phyloP scores from a whole-genome alignment of 208 protist genomes.

The Leishmania mexicana region DNA sequence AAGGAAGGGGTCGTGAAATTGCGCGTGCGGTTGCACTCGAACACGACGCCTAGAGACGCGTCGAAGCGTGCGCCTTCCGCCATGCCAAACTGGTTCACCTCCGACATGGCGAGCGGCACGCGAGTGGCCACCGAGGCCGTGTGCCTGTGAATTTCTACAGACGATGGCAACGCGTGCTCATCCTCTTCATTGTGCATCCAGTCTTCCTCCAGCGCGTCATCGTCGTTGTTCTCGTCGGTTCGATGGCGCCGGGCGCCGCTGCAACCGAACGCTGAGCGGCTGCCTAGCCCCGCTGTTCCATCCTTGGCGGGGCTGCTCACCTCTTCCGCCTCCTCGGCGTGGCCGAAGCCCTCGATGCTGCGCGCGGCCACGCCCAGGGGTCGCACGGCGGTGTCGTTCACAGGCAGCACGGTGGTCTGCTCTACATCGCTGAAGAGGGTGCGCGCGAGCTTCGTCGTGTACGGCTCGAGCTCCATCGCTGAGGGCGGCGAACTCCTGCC shows the following conservation, averaged over 20 bases:
- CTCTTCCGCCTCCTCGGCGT: conserved; percentile 5
- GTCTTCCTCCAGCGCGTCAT: not conserved
- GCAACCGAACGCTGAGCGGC: not conserved
- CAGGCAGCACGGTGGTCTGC: conserved; percentile 74
- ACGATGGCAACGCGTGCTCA: not conserved
- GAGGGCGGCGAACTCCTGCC: not conserved
- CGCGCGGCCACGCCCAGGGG: not conserved
- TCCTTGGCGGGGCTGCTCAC: not conserved
- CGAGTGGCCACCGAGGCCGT: not conserved
- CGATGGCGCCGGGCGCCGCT: not conserved
- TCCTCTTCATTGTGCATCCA: conserved; percentile 6
- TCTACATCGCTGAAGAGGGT: conserved; percentile 67
- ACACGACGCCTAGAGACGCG: conserved; percentile 80
- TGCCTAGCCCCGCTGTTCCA: not conserved
- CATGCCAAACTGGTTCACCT: conserved; percentile 23
- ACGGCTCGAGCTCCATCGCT: conserved; percentile 70
- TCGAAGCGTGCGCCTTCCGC: conserved; percentile 61
- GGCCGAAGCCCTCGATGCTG: conserved; percentile 3
- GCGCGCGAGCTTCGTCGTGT: conserved; percentile 72
- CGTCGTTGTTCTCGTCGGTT: not conserved
- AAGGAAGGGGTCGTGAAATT: conserved; percentile 86
- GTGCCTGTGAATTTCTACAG: not conserved
- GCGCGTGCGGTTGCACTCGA: conserved; percentile 71
- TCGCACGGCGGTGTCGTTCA: conserved; percentile 33
- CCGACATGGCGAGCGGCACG: conserved; percentile 10